phyloP scores from a whole-genome alignment of 1,284 basidiomycete species.

The Ganoderma boninense region DNA sequence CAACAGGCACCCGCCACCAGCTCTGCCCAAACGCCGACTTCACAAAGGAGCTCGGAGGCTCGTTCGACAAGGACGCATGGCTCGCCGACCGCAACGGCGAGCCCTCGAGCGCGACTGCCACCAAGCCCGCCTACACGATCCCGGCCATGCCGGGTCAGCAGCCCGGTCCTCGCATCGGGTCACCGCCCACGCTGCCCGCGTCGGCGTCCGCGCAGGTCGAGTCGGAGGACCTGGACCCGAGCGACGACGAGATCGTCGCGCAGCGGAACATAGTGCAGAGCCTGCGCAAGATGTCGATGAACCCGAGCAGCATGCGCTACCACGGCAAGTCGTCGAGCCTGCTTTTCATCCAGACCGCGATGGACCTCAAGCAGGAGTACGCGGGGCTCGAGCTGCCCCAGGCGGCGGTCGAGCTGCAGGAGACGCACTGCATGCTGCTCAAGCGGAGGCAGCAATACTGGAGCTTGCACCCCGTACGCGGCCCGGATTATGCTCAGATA shows the following conservation, averaged over 20 bases:
- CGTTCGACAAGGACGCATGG: slow-evolving; percentile 57
- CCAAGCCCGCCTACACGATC: slow-evolving; percentile 26
- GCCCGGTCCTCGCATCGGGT: slow-evolving; percentile 17
- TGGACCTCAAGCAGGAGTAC: slow-evolving; percentile 58
- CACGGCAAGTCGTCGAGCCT: slow-evolving; percentile 63
- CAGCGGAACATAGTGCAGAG: slow-evolving; percentile 39
- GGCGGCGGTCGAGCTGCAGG: slow-evolving; percentile 29
- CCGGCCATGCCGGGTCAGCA: slow-evolving; percentile 12
- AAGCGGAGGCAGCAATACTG: slow-evolving; percentile 37
- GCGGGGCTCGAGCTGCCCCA: slow-evolving; percentile 36
- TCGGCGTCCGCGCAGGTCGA: slow-evolving; percentile 25
- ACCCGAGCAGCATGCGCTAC: slow-evolving; percentile 49
- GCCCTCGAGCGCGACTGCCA: slow-evolving; percentile 18
- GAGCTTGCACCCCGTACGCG: slow-evolving; percentile 41
- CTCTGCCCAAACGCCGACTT: slow-evolving; percentile 61
- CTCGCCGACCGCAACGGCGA: slow-evolving; percentile 37
- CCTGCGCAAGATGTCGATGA: slow-evolving; percentile 40
- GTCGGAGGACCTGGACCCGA: slow-evolving; percentile 46
- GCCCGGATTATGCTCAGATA: slow-evolving; percentile 4
- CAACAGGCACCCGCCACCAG: slow-evolving; percentile 37
- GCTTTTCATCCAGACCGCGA: slow-evolving; percentile 56
- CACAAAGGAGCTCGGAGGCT: slow-evolving; percentile 55
- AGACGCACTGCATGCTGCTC: slow-evolving; percentile 32
- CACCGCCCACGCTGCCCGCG: slow-evolving; percentile 26
- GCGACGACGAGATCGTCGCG: slow-evolving; percentile 46